Base-by-base conservation (phyloP, 805 yeast species). In the Nakazawaea holstii region DNA sequence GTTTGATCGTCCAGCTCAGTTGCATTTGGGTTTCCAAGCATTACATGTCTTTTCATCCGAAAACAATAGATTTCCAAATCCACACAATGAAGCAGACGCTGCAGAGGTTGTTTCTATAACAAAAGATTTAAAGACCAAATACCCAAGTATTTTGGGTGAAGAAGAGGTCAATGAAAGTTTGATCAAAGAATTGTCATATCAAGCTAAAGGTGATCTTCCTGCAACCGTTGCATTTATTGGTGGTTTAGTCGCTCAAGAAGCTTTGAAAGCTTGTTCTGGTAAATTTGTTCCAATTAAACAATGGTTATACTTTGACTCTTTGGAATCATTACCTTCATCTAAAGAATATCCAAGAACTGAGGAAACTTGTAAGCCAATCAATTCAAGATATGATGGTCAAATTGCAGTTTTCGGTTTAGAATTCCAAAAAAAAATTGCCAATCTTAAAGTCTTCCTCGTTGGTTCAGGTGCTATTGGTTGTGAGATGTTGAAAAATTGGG, bases 401-500 rank as follows among this genome's bases (percentile, higher is more conserved):
- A 87, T 90, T 60, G 97, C 98, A 2, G 96, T 92, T 1, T 90
- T 90, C 57, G 99, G 99, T 50, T 61, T 77, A 42, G 79, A 79
- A 38, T 88, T 79, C 67, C 92, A 89, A 61, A 80, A 84, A 59
- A 70, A 69, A 39, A 69, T 94, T 49, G 79, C 87, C 35, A 88
- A 91, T 65, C 70, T 86, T 53, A 84, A 80, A 59, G 89, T 91
- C 3, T 92, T 94, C 66, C 72, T 94, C 55, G 99, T 94, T 36
- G 99, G 99, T 39, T 76, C 97, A 1, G 99, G 99, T 63, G 99
- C 99, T 15, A 94, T 94, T 72, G 99, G 99, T 35, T 94, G 99
- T 72, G 99, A 94, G 69, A 92, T 94, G 91, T 74, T 94, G 59
- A 94, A 94, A 69, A 91, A 89, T 62, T 94, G 98, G 98, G 97